Percentiles rank a stretch among this genome's conserved stretches.
phyloP scores from a whole-genome alignment of 2,329 filamentous ascomycete genomes.

The Claviceps purpurea region DNA sequence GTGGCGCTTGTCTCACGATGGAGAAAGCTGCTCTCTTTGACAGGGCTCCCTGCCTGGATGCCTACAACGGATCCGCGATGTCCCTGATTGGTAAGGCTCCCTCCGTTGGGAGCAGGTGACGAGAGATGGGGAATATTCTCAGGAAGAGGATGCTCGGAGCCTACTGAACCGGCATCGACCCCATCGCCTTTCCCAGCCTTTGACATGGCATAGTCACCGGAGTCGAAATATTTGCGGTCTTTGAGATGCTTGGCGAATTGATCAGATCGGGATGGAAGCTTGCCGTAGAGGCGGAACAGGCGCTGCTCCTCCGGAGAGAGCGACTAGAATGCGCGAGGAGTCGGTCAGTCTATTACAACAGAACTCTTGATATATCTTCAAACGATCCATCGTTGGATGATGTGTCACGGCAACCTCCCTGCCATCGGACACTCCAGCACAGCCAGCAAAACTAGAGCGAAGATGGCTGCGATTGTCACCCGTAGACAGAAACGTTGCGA shows the following conservation, averaged over 20 bases:
- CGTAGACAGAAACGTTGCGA: background rate
- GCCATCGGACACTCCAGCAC: background rate
- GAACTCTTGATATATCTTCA: background rate
- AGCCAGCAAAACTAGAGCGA: background rate
- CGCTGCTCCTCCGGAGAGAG: slow-evolving; percentile 91
- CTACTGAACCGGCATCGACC: slow-evolving; percentile 84
- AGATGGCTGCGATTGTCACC: background rate
- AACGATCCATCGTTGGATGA: background rate
- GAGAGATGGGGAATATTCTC: slow-evolving; percentile 90
- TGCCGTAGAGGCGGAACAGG: slow-evolving; percentile 93
- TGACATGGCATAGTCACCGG: slow-evolving; percentile 88
- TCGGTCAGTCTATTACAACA: background rate
- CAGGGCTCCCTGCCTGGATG: slow-evolving; percentile 58
- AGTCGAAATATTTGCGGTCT: slow-evolving; percentile 98
- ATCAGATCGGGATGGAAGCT: slow-evolving; percentile 91
- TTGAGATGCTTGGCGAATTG: slow-evolving; percentile 97
- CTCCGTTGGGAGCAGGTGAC: slow-evolving; percentile 39
- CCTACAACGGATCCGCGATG: slow-evolving; percentile 29
- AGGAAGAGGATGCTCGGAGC: slow-evolving; percentile 85
- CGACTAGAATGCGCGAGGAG: slow-evolving; percentile 40
- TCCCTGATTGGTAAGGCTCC: slow-evolving; percentile 21
- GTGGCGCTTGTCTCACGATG: slow-evolving; percentile 62
- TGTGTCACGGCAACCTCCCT: background rate
- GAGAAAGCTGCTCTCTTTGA: slow-evolving; percentile 83
- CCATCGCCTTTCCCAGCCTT: slow-evolving; percentile 95